Base-by-base conservation (phyloP, 768 basidiomycete genomes). In the Sporobolomyces roseus region DNA sequence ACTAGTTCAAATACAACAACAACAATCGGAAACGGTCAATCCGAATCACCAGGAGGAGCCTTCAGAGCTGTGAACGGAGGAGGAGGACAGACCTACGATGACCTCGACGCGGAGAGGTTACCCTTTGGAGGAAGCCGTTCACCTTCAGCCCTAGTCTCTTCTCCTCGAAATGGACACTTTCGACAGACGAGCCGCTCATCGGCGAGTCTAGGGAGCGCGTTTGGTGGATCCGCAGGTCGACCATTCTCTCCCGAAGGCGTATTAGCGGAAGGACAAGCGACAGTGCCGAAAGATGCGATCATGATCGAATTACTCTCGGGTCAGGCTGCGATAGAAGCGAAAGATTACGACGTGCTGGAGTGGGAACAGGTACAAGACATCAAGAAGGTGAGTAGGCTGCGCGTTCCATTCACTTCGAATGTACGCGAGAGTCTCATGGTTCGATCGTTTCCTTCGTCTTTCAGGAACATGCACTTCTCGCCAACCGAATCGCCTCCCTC, bases 301-400 rank as follows among this genome's bases (percentile, higher is more conserved):
- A 83, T 97, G 71, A 84, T 96, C 77, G 89, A 89, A 77, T 83
- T 99, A 46, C 81, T 98, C 71, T 89, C 93, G 48, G 92, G 92
- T 62, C 92, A 97, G 79, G 94, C 94, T 7, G 85, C 90, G 48
- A 87, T 97, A n/a, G 92, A 97, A 75, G 90, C 90, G 75, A 86
- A 88, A 35, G 85, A 85, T 51, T 90, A 85, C 76, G 85, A 87
- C 61, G 87, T 96, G 27, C 81, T 93, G 50, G 84, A 83, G 61
- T 83, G 86, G 68, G 87, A 89, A 53, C 85, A 87, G 73, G 84
- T 88, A 21, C 87, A 88, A 65, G 84, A 84, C 36, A 80, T 87
- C 71, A 89, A 87, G 79, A 85, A 86, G 82, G 87, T 86, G 68
- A 43, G 82, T 46, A 10, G 6, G 13, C 12, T 14, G 7, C 45